phyloP scores from a whole-genome alignment of 257 asterid genomes.

The Haberlea rhodopensis region DNA sequence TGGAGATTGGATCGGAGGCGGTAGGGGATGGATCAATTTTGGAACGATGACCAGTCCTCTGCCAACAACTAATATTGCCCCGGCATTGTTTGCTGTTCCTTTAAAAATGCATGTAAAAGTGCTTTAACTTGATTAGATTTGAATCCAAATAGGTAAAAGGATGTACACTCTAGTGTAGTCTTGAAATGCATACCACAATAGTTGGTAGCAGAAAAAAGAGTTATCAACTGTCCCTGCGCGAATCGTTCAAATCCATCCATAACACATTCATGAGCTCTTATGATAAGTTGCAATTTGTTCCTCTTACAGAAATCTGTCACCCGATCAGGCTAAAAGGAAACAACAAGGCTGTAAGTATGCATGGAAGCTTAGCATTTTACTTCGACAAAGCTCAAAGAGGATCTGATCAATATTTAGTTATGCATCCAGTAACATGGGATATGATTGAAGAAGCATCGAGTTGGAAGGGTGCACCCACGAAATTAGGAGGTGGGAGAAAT shows the following conservation, averaged over 20 bases:
- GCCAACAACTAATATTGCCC: constrained; percentile 94
- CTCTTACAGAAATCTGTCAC: constrained; percentile 93
- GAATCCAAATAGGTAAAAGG: constrained; percentile 6
- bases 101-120: constrained; percentile 18
- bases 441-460: neutral
- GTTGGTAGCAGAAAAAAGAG: constrained; percentile 98
- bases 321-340: constrained; percentile 67
- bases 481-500: too few relatives aligned
- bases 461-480: too few relatives aligned
- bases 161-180: constrained; percentile 5
- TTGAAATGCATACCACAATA: constrained; percentile 73
- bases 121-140: constrained; percentile 28
- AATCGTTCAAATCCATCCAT: constrained; percentile 99
- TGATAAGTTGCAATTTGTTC: constrained; percentile 86
- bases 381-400: too few relatives aligned
- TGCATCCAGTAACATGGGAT: neutral
- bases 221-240: constrained; percentile 97
- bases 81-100: constrained; percentile 99
- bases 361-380: neutral
- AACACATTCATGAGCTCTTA: constrained; percentile 97
- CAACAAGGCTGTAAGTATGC: neutral
- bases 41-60: constrained; percentile 90
- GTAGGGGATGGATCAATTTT: constrained; percentile 90
- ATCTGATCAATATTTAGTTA: neutral
- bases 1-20: constrained; percentile 94